Evolutionary conservation across 768 basidiomycete species (phyloP), one percentile per base, ranked within the genome.

Genomic region (Serendipita sp.): DNA sequence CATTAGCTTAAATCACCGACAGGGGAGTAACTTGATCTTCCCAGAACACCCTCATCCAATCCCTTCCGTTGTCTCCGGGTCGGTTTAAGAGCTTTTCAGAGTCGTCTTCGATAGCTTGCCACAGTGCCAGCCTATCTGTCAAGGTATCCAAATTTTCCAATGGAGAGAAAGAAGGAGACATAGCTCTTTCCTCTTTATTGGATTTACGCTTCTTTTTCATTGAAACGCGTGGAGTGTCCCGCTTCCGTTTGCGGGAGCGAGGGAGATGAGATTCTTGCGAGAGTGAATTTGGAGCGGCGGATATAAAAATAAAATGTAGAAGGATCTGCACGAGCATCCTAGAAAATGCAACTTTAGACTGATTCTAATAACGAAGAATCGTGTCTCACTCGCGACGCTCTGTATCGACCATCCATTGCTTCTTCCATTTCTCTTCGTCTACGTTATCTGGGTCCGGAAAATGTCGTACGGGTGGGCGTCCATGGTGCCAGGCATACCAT

Each of bases 351-450:
- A n/a, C 18, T 18, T 51, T 18, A 51, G 48, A 51, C 16, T 5
- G 30, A 24, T 24, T 18, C 18, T 8, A 51, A 60, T 24, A 28
- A 32, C 56, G 38, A 13, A 1, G 38, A 41, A 41, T 7, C 38
- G 13, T 24, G 24, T 8, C 56, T 60, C 34, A 60, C 56, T 60
- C 56, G 24, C 56, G 56, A 16, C 56, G 18, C 35, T 60, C 56
- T 10, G 2, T 60, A n/a, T 60, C 56, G 35, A 60, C 10, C 56
- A 60, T 60, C 56, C 56, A 60, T 35, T 38, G 56, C 35, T 32
- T 60, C 28, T 60, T 60, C 56, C 56, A 60, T 37, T 60, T 60
- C 34, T 60, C 56, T n/a, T 60, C 56, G 34, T 60, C 56, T 8
- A 60, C 35, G n/a, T 60, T 30, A 37, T 60, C 56, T n/a, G 56